phyloP scores from a whole-genome alignment of 2,329 filamentous ascomycete genomes.

The Raffaelea albimanens region DNA sequence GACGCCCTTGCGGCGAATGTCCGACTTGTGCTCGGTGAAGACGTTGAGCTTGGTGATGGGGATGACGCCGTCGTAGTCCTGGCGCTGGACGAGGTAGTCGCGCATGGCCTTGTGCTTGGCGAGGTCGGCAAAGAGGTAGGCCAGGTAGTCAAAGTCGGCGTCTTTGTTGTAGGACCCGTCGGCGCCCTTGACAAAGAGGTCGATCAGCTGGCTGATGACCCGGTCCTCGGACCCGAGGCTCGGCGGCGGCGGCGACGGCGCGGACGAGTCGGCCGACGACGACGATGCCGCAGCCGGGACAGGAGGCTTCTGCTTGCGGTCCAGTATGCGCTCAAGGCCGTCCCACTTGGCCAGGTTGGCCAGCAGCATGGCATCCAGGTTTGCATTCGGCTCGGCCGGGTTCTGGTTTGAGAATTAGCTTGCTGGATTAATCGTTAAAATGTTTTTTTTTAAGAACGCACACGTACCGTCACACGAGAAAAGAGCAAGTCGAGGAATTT shows the following conservation, averaged over 20 bases:
- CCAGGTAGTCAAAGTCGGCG: conserved; percentile 84
- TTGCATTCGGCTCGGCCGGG: conserved; percentile 68
- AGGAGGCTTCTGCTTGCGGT: conserved; percentile 58
- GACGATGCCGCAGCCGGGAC: no score
- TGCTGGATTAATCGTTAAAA: no score
- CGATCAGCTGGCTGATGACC: conserved; percentile 83
- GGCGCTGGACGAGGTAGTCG: conserved; percentile 62
- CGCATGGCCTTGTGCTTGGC: conserved; percentile 71
- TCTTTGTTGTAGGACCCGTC: conserved; percentile 73
- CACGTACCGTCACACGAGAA: conserved; percentile 60
- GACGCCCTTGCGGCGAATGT: conserved; percentile 84
- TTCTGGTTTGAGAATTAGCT: no score
- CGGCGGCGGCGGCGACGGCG: conserved; percentile 21
- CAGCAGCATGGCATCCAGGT: conserved; percentile 82
- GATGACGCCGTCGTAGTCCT: conserved; percentile 73
- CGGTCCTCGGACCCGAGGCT: conserved; percentile 62
- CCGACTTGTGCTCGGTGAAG: conserved; percentile 83
- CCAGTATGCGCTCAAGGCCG: conserved; percentile 57
- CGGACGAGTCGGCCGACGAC: background rate
- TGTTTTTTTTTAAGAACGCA: background rate
- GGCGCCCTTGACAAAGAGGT: conserved; percentile 90
- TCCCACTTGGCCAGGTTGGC: conserved; percentile 85
- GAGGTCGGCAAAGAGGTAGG: conserved; percentile 89
- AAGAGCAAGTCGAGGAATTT: conserved; percentile 70
- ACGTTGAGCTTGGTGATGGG: conserved; percentile 87